Base-by-base conservation (phyloP, 2,329 filamentous ascomycete genomes). In the Monilinia laxa region DNA sequence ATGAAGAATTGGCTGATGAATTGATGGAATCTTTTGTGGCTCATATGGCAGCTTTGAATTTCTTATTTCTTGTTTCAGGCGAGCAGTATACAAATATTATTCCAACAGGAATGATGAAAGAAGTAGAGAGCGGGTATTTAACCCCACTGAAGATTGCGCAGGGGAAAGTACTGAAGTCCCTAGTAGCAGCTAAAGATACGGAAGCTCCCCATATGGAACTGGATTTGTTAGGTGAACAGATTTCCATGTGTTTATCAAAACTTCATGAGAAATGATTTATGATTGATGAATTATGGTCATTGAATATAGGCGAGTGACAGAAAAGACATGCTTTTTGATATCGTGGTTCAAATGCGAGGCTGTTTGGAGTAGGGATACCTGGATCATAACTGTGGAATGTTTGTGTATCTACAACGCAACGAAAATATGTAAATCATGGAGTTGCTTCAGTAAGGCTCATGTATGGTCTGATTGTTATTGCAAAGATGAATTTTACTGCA, bases 21-120 rank as follows among this genome's bases (percentile, higher is more conserved):
- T 83, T 84, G 80, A 74, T 75, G 16, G 79, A 81, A 69, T 83
- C 83, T 59, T 80, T 80, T 60, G 78, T 83, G 2, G 85, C 88
- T 68, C 79, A 88, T 64, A 77, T 88, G 69, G 85, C 88, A 70
- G 83, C 83, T 0, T 82, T 83, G 67, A 89, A 88, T 71, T 87
- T 89, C 74, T 81, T 83, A 10, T 80, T 85, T 63, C 85, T 88
- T 70, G 76, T 88, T 25, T 83, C 84, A 72, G 77, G 78, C 4
- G 79, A 81, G 10, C 75, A 78, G 47, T 82, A 81, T 74, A 77
- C 76, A 65, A 76, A 81, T 55, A 74, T 87, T 7, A 80, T 86
- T 12, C 86, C 87, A 1, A 77, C 77, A 2, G 84, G 84, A 0
- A 85, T 87, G 82, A 80, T 81, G 0, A 80, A 81, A 11, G 83